Base-by-base conservation (phyloP, 345 rosid species). In the Salix udensis region DNA sequence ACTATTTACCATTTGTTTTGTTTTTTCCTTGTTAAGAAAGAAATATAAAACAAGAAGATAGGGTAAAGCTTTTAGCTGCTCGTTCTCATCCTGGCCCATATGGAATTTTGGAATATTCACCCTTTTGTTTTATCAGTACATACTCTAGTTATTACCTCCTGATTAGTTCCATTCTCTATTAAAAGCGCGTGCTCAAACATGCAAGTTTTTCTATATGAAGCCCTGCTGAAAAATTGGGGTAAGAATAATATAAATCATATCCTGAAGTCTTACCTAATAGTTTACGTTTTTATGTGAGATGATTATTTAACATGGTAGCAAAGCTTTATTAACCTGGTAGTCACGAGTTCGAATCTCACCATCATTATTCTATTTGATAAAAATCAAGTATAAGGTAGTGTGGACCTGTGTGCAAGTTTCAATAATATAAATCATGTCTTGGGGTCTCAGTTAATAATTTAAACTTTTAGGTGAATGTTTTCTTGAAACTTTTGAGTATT, bases 241-340 rank as follows among this genome's bases (percentile, higher is more conserved):
- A 2, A 30, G 31, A 30, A 30, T 30, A 30, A 30, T 30, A 30
- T 30, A 2, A 30, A 30, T 30, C 0, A 30, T 30, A 30, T 30
- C 4, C 0, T 30, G 4, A 30, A 30, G 31, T 30, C 4, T 30
- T 0, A 30, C 0, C 0, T 30, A 30, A 30, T 2, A 30, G 4
- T 0, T 30, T 30, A 30, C 2, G 31, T 0, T 30, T 30, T 30
- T 30, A 2, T 0, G 4, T 30, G 31, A 30, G 31, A 30, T 30
- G 0, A 0, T 30, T 30, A 30, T 30, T 30, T 30, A 4, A 30
- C 0, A 30, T 30, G 31, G 0, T 30, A 30, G 3, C 31, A 30
- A 4, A 30, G 4, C 4, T 4, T 30, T 30, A 4, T 2, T 30
- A 2, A 30, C 31, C 31, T 30, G 2, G 31, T 30, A 30, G 31